Percentiles rank a stretch among this genome's conserved stretches.
phyloP scores from a whole-genome alignment of 1,139 yeast genomes.

The Blastobotrys niveus region DNA sequence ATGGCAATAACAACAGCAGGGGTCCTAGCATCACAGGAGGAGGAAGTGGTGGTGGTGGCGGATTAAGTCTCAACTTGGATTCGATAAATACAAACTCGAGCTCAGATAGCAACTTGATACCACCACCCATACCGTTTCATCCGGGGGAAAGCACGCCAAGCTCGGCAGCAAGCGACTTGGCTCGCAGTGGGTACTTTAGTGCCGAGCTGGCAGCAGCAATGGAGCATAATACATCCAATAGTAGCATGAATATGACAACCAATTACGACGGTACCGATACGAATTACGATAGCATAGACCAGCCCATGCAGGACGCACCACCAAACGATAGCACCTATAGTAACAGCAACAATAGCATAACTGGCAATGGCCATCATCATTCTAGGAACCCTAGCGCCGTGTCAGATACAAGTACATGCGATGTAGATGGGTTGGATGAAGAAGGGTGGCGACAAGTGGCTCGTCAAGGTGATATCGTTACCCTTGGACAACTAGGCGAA shows the following conservation, averaged over 20 bases:
- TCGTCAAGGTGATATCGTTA: constrained; percentile 51
- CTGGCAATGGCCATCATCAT: constrained; percentile 2
- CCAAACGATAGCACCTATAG: neutral
- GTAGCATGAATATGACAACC: neutral
- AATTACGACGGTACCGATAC: no score
- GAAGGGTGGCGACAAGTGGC: constrained; percentile 72
- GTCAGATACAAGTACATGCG: constrained; percentile 19
- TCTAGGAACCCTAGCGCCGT: constrained; percentile 4
- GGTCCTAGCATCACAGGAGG: no score
- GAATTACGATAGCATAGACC: no score
- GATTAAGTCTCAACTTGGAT: no score
- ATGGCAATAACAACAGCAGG: no score
- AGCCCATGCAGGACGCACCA: neutral
- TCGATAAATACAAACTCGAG: no score
- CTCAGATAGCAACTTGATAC: constrained; percentile 4
- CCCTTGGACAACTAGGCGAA: constrained; percentile 73
- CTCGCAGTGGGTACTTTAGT: constrained; percentile 30
- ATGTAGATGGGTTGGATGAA: constrained; percentile 58
- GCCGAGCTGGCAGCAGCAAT: constrained; percentile 38
- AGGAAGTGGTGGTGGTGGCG: neutral
- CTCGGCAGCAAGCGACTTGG: constrained; percentile 18
- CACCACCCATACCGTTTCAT: constrained; percentile 9
- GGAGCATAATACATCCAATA: constrained; percentile 16
- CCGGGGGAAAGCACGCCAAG: constrained; percentile 17
- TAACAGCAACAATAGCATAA: constrained; percentile 6